Conservation (phyloP, 306 rosid species). For the Rosa multiflora region DNA sequence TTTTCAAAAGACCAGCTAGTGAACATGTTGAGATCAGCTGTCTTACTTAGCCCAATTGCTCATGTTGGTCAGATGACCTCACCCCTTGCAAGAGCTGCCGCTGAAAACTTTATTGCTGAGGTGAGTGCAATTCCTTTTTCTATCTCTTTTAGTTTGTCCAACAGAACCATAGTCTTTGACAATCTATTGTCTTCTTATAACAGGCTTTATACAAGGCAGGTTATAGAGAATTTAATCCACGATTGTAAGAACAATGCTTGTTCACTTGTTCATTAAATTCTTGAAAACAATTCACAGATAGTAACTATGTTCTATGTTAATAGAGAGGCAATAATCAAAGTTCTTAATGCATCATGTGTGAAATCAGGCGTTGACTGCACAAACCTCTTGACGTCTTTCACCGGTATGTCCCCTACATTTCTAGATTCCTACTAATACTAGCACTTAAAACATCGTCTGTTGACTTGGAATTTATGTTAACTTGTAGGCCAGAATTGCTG, state of each 20-base stretch:
- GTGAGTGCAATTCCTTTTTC: conserved; percentile 25
- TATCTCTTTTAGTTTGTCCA: conserved; percentile 2
- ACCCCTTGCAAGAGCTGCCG: conserved; percentile 71
- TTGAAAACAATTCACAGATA: not conserved
- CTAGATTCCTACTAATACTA: not conserved
- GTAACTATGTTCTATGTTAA: not conserved
- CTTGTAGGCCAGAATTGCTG: conserved; percentile 46
- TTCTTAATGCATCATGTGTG: conserved; percentile 59
- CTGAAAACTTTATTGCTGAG: conserved; percentile 74
- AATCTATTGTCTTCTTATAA: conserved; percentile 21
- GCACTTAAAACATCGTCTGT: not conserved
- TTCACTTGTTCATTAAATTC: not conserved
- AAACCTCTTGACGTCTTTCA: conserved; percentile 68
- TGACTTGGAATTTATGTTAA: not conserved
- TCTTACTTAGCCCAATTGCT: conserved; percentile 88
- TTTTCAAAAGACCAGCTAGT: conserved; percentile 60
- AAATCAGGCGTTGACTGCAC: conserved; percentile 73
- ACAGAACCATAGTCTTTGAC: conserved; percentile 22
- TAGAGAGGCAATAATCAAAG: conserved; percentile 49
- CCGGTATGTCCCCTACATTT: conserved; percentile 47
- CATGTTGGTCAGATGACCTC: conserved; percentile 70
- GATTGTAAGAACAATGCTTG: conserved; percentile 50
- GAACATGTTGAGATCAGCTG: conserved; percentile 68
- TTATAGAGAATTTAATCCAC: conserved; percentile 55
- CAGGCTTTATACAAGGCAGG: conserved; percentile 70